phyloP scores from a whole-genome alignment of 352 stramenopile genomes.

The Pythium guiyangense region DNA sequence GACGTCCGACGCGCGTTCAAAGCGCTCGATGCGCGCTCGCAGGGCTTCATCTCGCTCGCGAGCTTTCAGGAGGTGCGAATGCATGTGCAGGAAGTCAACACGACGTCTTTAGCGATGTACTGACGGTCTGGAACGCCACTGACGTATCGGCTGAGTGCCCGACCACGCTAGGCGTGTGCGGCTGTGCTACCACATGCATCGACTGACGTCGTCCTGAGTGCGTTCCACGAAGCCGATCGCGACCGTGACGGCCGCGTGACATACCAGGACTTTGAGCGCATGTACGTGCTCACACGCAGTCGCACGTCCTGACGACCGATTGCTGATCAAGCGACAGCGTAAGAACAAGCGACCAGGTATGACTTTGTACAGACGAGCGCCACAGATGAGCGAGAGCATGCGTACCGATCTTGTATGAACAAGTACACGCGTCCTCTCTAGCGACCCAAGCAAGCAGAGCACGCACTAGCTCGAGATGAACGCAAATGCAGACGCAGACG shows the following conservation, averaged over 20 bases:
- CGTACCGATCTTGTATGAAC: no score
- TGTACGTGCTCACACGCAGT: constrained; percentile 3
- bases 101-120: no score
- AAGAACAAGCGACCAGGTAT: no score
- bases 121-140: neutral
- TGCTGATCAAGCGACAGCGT: no score
- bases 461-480: constrained; percentile 42
- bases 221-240: constrained; percentile 53
- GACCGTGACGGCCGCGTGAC: constrained; percentile 36
- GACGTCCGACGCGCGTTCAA: constrained; percentile 58
- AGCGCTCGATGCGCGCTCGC: constrained; percentile 45
- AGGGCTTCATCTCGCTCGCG: constrained; percentile 60
- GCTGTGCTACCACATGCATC: constrained; percentile 29
- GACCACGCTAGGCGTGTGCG: constrained; percentile 24
- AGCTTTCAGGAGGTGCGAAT: constrained; percentile 39
- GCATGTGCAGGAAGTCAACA: neutral
- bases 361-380: no score
- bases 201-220: constrained; percentile 17
- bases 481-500: constrained; percentile 45
- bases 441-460: neutral
- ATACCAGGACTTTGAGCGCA: constrained; percentile 14
- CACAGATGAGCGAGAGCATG: no score
- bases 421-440: neutral
- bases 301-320: no score
- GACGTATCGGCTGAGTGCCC: no score